phyloP scores from a whole-genome alignment of 768 basidiomycete genomes.

The Suillus alpinus region DNA sequence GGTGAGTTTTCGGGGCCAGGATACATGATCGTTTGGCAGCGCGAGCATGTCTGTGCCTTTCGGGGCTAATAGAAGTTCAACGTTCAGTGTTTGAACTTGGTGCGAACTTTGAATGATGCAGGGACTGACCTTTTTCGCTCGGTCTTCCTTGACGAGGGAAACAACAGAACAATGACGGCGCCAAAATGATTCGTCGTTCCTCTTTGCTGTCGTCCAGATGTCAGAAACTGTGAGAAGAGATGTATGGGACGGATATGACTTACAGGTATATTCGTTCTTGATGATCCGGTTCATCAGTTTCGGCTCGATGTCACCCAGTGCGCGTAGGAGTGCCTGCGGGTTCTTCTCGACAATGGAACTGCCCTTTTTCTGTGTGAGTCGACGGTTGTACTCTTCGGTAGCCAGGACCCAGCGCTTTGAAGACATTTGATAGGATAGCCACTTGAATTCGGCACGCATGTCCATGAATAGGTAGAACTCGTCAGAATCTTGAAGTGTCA shows the following conservation, averaged over 20 bases:
- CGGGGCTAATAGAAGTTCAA: background rate
- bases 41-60: background rate
- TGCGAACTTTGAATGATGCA: too few species aligned
- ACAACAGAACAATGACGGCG: constrained; percentile 7
- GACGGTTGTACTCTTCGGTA: constrained; percentile 8
- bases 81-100: too few species aligned
- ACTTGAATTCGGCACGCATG: constrained; percentile 13
- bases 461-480: constrained; percentile 23
- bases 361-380: background rate
- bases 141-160: constrained; percentile 2
- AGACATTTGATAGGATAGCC: constrained; percentile 19
- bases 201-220: constrained; percentile 4
- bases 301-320: constrained; percentile 12
- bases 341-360: constrained; percentile 5
- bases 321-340: constrained; percentile 10
- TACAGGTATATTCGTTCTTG: constrained; percentile 13
- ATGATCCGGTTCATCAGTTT: constrained; percentile 9
- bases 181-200: constrained; percentile 9
- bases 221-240: too few species aligned
- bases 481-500: background rate
- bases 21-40: constrained; percentile 7
- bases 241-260: too few species aligned
- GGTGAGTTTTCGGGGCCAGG: constrained; percentile 1
- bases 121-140: background rate
- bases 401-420: constrained; percentile 12